Evolutionary conservation across 2,329 filamentous ascomycete species (phyloP), one percentile per base, ranked within the genome.

Genomic region (Achaetomium macrosporum): DNA sequence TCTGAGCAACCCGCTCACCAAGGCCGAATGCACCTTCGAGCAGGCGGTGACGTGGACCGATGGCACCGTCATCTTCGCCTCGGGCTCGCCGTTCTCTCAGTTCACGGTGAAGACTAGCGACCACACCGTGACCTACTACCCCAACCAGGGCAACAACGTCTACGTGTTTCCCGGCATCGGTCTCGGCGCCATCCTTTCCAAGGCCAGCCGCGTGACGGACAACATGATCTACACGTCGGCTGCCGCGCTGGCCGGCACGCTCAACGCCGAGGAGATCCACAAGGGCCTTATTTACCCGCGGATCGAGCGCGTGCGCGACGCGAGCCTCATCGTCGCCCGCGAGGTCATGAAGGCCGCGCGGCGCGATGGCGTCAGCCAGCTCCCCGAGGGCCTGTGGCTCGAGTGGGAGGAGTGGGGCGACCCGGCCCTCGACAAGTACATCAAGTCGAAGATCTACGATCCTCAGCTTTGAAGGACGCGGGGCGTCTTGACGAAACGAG

Each of bases 121-220:
- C 40, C 76, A 79, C 55, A 73, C 75, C 47, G 76, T 83, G 60
- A 87, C 82, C 33, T 85, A 90, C 73, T 78, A 87, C 71, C 85
- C 87, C 51, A 89, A 88, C 71, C 86, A 90, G 75, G 91, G 92
- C 60, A 91, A 91, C 79, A 85, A 85, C 64, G 81, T 85, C 76
- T 96, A 96, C 68, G 88, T 99, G 57, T 99, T 99, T 84, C 93
- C 93, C 0, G 93, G 92, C 65, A 87, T 97, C 55, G 93, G 93
- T 53, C 83, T 97, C 30, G 93, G 91, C 56, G 88, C 92, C 60
- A 96, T 97, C 66, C 81, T 97, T 45, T 85, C 86, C 73, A 95
- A 96, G 77, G 82, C 90, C 12, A 84, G 88, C 60, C 84, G 84
- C 63, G 79, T 97, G 61, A 97, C 92, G 5, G 89, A 96, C 69